phyloP scores from a whole-genome alignment of 371 early-diverging fungal species.

The Modicella reniformis region DNA sequence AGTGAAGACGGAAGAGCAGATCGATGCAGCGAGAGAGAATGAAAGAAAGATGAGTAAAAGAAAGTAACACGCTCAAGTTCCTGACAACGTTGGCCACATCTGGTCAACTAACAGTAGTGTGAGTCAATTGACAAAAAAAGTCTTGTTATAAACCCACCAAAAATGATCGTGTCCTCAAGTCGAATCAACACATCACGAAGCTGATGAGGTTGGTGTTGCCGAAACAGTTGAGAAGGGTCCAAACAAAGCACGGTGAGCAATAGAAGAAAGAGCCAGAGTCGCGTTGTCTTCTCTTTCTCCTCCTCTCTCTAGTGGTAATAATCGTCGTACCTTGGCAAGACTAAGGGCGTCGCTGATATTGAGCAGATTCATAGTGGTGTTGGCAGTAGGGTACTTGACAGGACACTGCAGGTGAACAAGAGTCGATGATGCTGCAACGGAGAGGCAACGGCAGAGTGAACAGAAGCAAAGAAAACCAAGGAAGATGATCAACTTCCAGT shows the following conservation, averaged over 20 bases:
- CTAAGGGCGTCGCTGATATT: slow-evolving; percentile 47
- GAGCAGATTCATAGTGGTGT: slow-evolving; percentile 60
- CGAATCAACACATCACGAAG: slow-evolving; percentile 82
- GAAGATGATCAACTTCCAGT: too few relatives aligned
- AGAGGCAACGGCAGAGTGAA: not conserved
- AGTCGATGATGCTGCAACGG: not conserved
- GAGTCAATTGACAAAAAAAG: too few relatives aligned
- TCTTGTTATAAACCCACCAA: slow-evolving; percentile 65
- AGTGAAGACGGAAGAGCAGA: too few relatives aligned
- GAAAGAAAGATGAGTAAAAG: not conserved
- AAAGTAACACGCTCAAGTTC: not conserved
- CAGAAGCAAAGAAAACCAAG: too few relatives aligned
- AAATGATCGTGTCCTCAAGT: slow-evolving; percentile 95
- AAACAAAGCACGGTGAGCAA: too few relatives aligned
- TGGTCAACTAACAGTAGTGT: too few relatives aligned
- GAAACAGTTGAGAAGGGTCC: not conserved
- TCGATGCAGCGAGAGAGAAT: not conserved
- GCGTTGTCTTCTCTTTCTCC: not conserved
- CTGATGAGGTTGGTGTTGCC: slow-evolving; percentile 42
- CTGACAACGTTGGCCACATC: too few relatives aligned
- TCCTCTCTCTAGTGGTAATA: not conserved
- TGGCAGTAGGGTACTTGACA: not conserved
- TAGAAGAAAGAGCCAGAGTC: not conserved
- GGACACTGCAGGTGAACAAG: not conserved
- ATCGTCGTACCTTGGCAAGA: slow-evolving; percentile 35